A percentile compares a stretch with the other conserved stretches of the same genome.
These are phyloP conservation scores for Butyriboletus loyo DNA, from an alignment of 768 basidiomycete genomes.

Conservation along the genomic window DNA sequence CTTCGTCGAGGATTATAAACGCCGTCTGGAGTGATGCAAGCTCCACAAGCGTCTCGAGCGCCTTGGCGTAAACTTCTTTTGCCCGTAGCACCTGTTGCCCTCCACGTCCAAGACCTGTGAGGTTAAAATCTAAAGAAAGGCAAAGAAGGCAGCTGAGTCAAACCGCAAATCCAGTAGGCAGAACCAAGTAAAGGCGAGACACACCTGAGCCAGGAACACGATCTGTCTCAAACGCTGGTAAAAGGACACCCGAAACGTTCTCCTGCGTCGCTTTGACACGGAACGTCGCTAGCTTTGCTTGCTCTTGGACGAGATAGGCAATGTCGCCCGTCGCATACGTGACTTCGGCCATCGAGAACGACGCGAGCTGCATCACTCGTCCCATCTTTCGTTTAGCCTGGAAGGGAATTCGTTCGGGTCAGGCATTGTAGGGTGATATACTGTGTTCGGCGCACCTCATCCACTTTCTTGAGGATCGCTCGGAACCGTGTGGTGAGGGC, in stretches of 20 bases:
- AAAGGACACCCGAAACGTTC: slow-evolving; percentile 94
- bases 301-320: slow-evolving; percentile 95
- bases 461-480: slow-evolving; percentile 93
- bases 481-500: slow-evolving; percentile 94
- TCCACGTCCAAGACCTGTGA: slow-evolving; percentile 94
- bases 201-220: slow-evolving; percentile 80
- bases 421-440: neutral
- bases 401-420: slow-evolving; percentile 20
- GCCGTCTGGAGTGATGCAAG: slow-evolving; percentile 96
- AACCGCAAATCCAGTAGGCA: slow-evolving; percentile 1
- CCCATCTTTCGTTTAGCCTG: slow-evolving; percentile 99
- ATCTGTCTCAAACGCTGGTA: slow-evolving; percentile 94
- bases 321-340: slow-evolving; percentile 98
- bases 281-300: slow-evolving; percentile 88
- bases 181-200: neutral
- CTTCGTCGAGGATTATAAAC: slow-evolving; percentile 97
- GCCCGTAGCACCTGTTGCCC: slow-evolving; percentile 93
- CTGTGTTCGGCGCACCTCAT: slow-evolving; percentile 65
- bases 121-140: slow-evolving; percentile 75
- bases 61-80: slow-evolving; percentile 98
- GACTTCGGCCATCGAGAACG: slow-evolving; percentile 98
- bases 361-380: slow-evolving; percentile 96
- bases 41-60: slow-evolving; percentile 95
- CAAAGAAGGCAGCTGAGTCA: neutral
- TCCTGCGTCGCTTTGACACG: slow-evolving; percentile 93